These are phyloP conservation scores for Candida odintsovae DNA, from an alignment of 805 yeast species.

Conservation along the genomic window DNA sequence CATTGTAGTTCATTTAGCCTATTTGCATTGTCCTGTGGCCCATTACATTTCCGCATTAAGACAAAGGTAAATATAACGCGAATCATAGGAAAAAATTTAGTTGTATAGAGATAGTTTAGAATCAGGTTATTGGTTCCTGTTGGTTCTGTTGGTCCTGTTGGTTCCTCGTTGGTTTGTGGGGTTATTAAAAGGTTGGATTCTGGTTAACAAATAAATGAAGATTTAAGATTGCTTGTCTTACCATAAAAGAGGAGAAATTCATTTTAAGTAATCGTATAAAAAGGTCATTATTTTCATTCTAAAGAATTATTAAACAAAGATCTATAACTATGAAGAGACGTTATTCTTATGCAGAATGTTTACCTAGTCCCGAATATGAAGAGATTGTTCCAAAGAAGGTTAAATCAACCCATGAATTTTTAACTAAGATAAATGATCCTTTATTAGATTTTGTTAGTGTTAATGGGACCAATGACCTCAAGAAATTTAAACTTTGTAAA, in stretches of 20 bases:
- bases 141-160: too few species aligned
- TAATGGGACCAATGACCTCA: background rate
- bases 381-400: background rate
- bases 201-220: too few species aligned
- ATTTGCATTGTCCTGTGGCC: background rate
- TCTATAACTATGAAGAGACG: slow-evolving; percentile 12
- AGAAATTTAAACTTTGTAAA: slow-evolving; percentile 1
- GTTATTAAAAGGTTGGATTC: too few species aligned
- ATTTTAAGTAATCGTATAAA: too few species aligned
- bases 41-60: background rate
- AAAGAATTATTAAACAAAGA: too few species aligned
- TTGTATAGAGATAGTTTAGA: too few species aligned
- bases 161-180: too few species aligned
- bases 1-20: background rate
- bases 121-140: too few species aligned
- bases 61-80: background rate
- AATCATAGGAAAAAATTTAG: background rate
- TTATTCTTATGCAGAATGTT: background rate
- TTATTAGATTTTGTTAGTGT: slow-evolving; percentile 9
- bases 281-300: too few species aligned
- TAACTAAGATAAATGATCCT: slow-evolving; percentile 8
- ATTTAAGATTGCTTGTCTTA: too few species aligned
- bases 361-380: slow-evolving; percentile 15
- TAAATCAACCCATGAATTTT: slow-evolving; percentile 7
- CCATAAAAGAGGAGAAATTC: too few species aligned